Conservation (phyloP, 2,329 filamentous ascomycete species). For the Pseudocercospora pini-densiflorae region DNA sequence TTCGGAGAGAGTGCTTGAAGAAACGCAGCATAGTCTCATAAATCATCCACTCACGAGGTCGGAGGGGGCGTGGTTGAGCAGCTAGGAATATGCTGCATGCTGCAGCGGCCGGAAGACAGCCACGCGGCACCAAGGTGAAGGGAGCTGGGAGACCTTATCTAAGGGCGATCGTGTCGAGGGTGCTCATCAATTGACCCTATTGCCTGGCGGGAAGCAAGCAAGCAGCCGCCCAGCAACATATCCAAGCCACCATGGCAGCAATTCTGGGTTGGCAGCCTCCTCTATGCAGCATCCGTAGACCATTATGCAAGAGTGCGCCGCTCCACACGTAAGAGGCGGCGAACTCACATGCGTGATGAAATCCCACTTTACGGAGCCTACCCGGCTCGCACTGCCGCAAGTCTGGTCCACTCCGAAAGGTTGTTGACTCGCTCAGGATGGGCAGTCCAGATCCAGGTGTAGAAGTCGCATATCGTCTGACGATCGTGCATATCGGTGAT, state of each 20-base stretch:
- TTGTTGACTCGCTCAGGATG: background rate
- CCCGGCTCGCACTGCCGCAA: background rate
- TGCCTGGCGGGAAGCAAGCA: background rate
- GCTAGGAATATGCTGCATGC: constrained; percentile 8
- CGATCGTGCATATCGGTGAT: background rate
- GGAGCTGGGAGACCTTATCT: constrained; percentile 5
- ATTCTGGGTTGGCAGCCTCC: background rate
- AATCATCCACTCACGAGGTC: background rate
- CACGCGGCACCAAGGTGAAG: constrained; percentile 4
- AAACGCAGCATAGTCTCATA: background rate
- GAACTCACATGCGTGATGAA: background rate
- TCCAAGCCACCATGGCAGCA: background rate
- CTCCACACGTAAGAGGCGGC: constrained; percentile 2
- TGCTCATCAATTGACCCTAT: background rate
- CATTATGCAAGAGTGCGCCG: background rate
- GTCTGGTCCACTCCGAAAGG: constrained; percentile 1
- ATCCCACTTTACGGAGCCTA: background rate
- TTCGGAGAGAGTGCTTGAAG: background rate
- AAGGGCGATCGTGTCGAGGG: background rate
- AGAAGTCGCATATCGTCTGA: background rate
- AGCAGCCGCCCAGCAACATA: background rate
- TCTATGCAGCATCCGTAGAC: background rate
- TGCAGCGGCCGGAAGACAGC: constrained; percentile 7
- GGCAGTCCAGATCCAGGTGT: background rate
- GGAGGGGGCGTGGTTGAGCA: constrained; percentile 5